phyloP scores from a whole-genome alignment of 2,329 filamentous ascomycete species.

The Pezicula rhizophila region DNA sequence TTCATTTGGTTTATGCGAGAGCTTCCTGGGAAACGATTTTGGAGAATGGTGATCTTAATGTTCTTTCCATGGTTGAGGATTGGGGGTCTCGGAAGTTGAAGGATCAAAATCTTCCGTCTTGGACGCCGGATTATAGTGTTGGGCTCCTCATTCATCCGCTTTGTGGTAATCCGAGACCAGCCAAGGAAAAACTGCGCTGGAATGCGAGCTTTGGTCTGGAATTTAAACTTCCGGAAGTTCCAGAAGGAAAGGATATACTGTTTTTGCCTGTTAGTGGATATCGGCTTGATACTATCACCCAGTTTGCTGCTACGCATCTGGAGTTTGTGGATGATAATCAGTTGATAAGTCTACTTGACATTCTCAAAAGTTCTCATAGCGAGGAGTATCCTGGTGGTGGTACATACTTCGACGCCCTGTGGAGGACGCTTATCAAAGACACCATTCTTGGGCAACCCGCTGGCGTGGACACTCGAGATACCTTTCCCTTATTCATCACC shows the following conservation, averaged over 20 bases:
- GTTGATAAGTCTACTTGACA: background rate
- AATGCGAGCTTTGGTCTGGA: conserved; percentile 5
- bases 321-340: conserved; percentile 1
- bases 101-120: conserved; percentile 6
- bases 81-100: background rate
- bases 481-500: conserved; percentile 2
- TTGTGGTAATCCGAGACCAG: conserved; percentile 7
- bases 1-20: conserved; percentile 5
- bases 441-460: conserved; percentile 5
- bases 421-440: conserved; percentile 10
- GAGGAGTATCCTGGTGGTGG: background rate
- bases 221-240: background rate
- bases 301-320: conserved; percentile 1
- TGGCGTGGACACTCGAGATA: background rate
- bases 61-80: conserved; percentile 13
- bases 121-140: conserved; percentile 12
- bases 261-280: background rate
- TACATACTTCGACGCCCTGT: conserved; percentile 8
- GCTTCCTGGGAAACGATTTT: conserved; percentile 4
- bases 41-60: conserved; percentile 10
- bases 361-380: background rate
- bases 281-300: background rate
- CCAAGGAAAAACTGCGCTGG: conserved; percentile 3
- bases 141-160: conserved; percentile 4
- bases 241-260: background rate